Conservation (phyloP, 2,329 filamentous ascomycete genomes). For the Colletotrichum sp. region DNA sequence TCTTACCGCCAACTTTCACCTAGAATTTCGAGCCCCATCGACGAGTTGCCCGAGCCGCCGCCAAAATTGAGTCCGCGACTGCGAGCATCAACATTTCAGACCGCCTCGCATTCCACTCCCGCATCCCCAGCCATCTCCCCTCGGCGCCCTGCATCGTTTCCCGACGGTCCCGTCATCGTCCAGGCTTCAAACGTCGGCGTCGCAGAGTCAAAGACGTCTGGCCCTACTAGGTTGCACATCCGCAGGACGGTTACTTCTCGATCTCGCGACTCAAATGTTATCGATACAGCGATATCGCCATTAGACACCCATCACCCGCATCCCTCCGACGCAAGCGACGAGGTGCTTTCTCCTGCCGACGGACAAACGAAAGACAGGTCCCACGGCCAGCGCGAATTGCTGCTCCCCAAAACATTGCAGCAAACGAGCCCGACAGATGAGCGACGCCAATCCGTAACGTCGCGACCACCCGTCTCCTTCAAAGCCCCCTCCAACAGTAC, state of each 20-base stretch:
- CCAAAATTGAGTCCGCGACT: conserved; percentile 25
- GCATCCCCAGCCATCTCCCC: conserved; percentile 18
- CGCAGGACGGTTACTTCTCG: conserved; percentile 45
- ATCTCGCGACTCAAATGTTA: conserved; percentile 40
- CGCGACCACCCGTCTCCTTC: conserved; percentile 56
- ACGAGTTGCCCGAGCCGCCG: conserved; percentile 23
- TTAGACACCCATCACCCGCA: conserved; percentile 38
- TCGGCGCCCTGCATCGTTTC: conserved; percentile 43
- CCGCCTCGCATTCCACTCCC: conserved; percentile 29
- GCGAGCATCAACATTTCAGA: conserved; percentile 43
- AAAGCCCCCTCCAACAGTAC: conserved; percentile 41
- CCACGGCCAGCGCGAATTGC: conserved; percentile 52
- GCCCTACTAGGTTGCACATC: conserved; percentile 34
- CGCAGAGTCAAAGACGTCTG: conserved; percentile 27
- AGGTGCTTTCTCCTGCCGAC: conserved; percentile 28
- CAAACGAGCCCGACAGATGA: conserved; percentile 52
- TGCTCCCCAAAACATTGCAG: conserved; percentile 47
- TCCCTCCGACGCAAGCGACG: conserved; percentile 30
- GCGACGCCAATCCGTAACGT: conserved; percentile 42
- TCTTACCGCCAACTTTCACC: conserved; percentile 22
- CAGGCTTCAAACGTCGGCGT: conserved; percentile 8
- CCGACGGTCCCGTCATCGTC: conserved; percentile 31
- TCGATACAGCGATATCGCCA: conserved; percentile 33
- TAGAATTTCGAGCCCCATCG: conserved; percentile 19
- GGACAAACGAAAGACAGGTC: conserved; percentile 38